Evolutionary conservation across 2,329 filamentous ascomycete species (phyloP), one percentile per base, ranked within the genome.

Genomic region (Remersonia thermophila): DNA sequence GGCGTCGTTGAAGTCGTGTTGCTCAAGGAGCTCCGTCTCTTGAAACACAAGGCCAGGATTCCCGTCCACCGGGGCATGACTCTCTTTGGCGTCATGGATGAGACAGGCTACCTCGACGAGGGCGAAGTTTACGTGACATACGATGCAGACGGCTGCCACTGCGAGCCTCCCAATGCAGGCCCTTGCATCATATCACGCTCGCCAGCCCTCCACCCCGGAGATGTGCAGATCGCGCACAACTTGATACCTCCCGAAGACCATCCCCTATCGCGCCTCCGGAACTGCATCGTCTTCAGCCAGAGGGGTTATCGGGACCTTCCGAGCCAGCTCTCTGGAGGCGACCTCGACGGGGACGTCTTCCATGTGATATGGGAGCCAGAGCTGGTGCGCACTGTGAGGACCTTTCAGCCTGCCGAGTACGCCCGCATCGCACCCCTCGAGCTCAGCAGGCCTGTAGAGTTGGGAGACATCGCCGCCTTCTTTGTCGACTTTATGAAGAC

Each of bases 271-370:
- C 51, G 63, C 0, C 63, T 87, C 1, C 60, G 64, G 2, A 93
- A 93, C 49, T 87, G 83, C 41, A 67, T 93, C 12, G 73, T 82
- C 1, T 93, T 93, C 51, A 86, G 79, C 40, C 73, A 77, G 38
- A 64, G 71, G 29, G 85, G 86, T 0, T 17, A 47, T 0, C 72
- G 85, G 12, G 85, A 93, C 50, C 60, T 93, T 0, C 83, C 84
- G 0, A 89, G 82, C 42, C 71, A 80, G 54, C 63, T 93, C 0
- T 80, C 80, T 36, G 85, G 85, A 1, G 85, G 85, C 0, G 85
- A 93, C 53, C 66, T 93, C 0, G 84, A 91, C 45, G 85, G 85
- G 0, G 86, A 94, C 52, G 59, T 83, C 0, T 93, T 82, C 55
- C 80, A 85, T 44, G 59, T 93, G 33, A 82, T 93, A 32, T 91